Evolutionary conservation across 441 rosid genomes (phyloP).

Genomic region (Adansonia gregorii): DNA sequence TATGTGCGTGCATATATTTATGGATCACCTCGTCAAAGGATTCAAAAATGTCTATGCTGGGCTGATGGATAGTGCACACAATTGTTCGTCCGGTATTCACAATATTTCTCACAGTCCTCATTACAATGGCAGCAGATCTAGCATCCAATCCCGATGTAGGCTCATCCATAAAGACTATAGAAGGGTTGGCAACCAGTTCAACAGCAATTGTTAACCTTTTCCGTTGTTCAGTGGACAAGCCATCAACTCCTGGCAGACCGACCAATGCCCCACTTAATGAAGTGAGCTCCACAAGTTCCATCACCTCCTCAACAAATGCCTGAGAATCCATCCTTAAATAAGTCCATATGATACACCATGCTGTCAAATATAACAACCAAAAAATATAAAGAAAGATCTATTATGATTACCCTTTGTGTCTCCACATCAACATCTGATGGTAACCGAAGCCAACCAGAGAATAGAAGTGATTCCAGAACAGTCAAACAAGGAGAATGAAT

Average conservation of each 20-base stretch:
- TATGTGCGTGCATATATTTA: neutral
- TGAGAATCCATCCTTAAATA: conserved; percentile 36
- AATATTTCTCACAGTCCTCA: conserved; percentile 97
- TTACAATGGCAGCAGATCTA: conserved; percentile 96
- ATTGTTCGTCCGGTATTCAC: conserved; percentile 96
- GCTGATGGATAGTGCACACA: conserved; percentile 98
- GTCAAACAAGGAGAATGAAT: conserved; percentile 94
- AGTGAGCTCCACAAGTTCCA: conserved; percentile 95
- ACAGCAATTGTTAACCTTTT: conserved; percentile 92
- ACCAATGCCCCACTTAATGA: conserved; percentile 82
- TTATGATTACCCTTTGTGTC: conserved; percentile 67
- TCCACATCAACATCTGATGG: conserved; percentile 72
- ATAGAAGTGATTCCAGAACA: conserved; percentile 85
- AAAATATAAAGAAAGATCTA: neutral
- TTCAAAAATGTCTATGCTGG: conserved; percentile 95
- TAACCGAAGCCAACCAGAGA: conserved; percentile 93
- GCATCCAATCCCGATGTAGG: conserved; percentile 98
- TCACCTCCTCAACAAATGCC: conserved; percentile 98
- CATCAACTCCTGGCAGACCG: conserved; percentile 95
- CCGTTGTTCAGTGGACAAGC: conserved; percentile 93
- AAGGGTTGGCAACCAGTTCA: conserved; percentile 94
- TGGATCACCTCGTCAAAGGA: conserved; percentile 82
- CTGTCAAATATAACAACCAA: conserved; percentile 26
- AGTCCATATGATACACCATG: conserved; percentile 18
- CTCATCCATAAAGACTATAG: conserved; percentile 97